A percentile compares a stretch with the other conserved stretches of the same genome.
Conservation (phyloP, 1,139 yeast species). For the Suhomyces bolitotheri region DNA sequence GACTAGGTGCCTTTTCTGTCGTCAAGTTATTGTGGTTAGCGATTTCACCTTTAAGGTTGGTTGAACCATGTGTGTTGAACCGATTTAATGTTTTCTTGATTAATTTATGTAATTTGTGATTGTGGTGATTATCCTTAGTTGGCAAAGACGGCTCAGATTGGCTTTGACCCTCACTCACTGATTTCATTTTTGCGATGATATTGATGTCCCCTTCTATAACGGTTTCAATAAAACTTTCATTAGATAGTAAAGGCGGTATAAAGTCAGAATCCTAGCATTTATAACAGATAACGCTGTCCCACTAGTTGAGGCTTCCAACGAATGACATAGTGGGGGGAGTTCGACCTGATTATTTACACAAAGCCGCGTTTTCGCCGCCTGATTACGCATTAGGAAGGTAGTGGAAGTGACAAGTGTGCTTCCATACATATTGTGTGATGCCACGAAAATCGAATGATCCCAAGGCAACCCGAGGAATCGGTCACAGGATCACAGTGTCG, state of each 20-base stretch:
- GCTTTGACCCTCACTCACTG: too few species aligned
- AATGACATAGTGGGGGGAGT: conserved; percentile 10
- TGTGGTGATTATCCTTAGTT: not conserved
- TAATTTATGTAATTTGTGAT: conserved; percentile 17
- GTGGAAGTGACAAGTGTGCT: conserved; percentile 10
- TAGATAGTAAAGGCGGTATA: too few species aligned
- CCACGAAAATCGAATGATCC: too few species aligned
- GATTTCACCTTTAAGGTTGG: not conserved
- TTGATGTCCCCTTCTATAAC: too few species aligned
- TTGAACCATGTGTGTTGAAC: conserved; percentile 8
- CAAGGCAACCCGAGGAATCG: too few species aligned
- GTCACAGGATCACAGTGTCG: too few species aligned
- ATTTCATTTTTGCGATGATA: too few species aligned
- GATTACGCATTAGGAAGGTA: conserved; percentile 6
- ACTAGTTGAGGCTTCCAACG: conserved; percentile 3
- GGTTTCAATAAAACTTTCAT: too few species aligned
- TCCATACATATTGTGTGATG: conserved; percentile 10
- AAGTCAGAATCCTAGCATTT: too few species aligned
- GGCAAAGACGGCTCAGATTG: not conserved
- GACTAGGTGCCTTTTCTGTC: conserved; percentile 1
- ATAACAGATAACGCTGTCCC: not conserved
- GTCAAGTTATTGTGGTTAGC: not conserved
- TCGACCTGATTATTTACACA: conserved; percentile 7
- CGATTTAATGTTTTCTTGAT: conserved; percentile 17
- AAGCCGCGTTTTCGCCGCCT: conserved; percentile 5